A percentile compares a stretch with the other conserved stretches of the same genome.
Evolutionary conservation across 306 rosid species (phyloP).

Genomic region (Quercus agrifolia): DNA sequence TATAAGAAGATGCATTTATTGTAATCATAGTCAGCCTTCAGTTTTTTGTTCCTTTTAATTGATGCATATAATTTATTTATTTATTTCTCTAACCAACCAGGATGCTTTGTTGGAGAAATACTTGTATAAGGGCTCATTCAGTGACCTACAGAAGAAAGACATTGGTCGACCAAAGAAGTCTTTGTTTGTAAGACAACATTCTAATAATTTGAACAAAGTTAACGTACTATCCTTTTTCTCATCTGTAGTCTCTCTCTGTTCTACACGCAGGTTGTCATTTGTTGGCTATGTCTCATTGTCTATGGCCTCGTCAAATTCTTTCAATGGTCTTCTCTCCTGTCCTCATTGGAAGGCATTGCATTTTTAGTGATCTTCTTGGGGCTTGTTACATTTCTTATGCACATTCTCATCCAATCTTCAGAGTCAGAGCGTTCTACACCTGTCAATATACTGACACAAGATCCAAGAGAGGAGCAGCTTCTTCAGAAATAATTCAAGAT

Average conservation of each 20-base stretch:
- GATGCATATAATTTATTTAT: not conserved
- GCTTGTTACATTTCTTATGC: conserved; percentile 51
- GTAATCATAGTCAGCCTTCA: not conserved
- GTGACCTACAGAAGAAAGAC: conserved; percentile 48
- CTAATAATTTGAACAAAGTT: not conserved
- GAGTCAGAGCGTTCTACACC: conserved; percentile 50
- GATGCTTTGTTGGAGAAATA: conserved; percentile 77
- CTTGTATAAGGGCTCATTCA: conserved; percentile 42
- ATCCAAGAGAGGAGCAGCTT: conserved; percentile 43
- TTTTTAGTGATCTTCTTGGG: conserved; percentile 38
- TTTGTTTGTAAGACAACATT: conserved; percentile 42
- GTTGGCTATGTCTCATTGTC: conserved; percentile 51
- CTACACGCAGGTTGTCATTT: conserved; percentile 50
- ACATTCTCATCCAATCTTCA: conserved; percentile 62
- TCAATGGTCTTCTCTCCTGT: conserved; percentile 48
- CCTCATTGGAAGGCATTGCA: conserved; percentile 71
- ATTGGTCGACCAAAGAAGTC: conserved; percentile 58
- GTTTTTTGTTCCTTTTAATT: not conserved
- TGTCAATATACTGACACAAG: conserved; percentile 29
- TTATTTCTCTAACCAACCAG: conserved; percentile 28
- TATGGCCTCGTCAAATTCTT: conserved; percentile 33
- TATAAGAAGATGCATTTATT: too few species aligned
- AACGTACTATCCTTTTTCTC: not conserved
- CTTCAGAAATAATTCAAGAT: conserved; percentile 37
- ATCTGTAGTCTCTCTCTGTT: conserved; percentile 6